These are phyloP conservation scores for Gracilaria gracilis DNA, from an alignment of 23 red algal species.

Conservation along the genomic window DNA sequence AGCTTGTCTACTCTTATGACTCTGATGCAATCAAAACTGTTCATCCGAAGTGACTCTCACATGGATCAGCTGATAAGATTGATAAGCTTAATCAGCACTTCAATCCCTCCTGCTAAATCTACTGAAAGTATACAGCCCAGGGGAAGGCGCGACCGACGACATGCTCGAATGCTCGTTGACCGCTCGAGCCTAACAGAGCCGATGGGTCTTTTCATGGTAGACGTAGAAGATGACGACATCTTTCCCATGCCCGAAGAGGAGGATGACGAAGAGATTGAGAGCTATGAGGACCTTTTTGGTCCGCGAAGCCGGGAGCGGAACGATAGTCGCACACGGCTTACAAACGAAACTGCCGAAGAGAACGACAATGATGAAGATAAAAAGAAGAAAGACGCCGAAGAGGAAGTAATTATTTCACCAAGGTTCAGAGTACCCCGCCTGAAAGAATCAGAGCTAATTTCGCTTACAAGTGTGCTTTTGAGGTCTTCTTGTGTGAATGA, in stretches of 20 bases:
- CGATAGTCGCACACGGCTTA: neutral
- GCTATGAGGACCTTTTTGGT: constrained; percentile 27
- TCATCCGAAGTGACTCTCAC: constrained; percentile 51
- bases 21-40: constrained; percentile 37
- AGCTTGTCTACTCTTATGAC: constrained; percentile 50
- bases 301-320: neutral
- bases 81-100: constrained; percentile 26
- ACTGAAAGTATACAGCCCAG: neutral
- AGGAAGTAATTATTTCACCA: constrained; percentile 14
- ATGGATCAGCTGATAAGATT: constrained; percentile 54
- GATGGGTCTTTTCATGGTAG: constrained; percentile 23
- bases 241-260: constrained; percentile 9
- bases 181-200: constrained; percentile 14
- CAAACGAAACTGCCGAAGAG: neutral
- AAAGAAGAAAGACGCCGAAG: constrained; percentile 40
- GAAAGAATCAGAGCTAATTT: constrained; percentile 36
- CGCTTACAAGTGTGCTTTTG: constrained; percentile 55
- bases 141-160: constrained; percentile 1
- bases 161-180: constrained; percentile 16
- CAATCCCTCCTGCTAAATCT: constrained; percentile 23
- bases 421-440: constrained; percentile 52
- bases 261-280: constrained; percentile 49
- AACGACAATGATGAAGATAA: constrained; percentile 17
- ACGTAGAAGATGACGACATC: constrained; percentile 46
- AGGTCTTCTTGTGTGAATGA: constrained; percentile 29